A percentile compares a stretch with the other conserved stretches of the same genome.
These are phyloP conservation scores for Phytopythium ostracodes DNA, from an alignment of 352 stramenopile species.

Conservation along the genomic window DNA sequence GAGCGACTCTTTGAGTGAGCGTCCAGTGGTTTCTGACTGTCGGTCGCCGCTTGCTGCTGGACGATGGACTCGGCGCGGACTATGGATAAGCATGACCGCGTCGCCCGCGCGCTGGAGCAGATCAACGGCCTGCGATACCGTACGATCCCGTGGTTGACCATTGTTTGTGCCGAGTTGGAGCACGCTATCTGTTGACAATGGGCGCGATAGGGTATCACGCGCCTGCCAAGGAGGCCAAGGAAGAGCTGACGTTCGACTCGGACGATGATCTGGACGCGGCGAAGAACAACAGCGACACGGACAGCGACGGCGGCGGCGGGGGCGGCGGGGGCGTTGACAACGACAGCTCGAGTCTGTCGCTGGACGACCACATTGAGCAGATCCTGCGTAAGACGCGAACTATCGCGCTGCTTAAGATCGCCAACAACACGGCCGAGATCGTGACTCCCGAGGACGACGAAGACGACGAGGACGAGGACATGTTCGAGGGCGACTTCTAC, in stretches of 20 bases:
- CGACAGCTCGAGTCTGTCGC: conserved; percentile 18
- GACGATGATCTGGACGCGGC: conserved; percentile 20
- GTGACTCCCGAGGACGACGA: conserved; percentile 37
- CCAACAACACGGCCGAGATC: conserved; percentile 65
- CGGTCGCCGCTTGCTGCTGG: not conserved
- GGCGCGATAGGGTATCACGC: conserved; percentile 40
- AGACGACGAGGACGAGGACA: conserved; percentile 33
- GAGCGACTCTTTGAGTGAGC: not conserved
- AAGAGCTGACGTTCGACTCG: conserved; percentile 39
- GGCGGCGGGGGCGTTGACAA: too few species aligned
- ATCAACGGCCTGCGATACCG: conserved; percentile 67
- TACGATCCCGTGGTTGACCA: conserved; percentile 15
- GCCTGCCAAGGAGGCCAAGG: conserved; percentile 30
- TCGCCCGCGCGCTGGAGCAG: conserved; percentile 60
- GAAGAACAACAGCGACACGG: conserved; percentile 6
- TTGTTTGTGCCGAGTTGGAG: not conserved
- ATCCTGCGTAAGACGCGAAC: conserved; percentile 62
- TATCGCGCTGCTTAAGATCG: conserved; percentile 65
- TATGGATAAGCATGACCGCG: conserved; percentile 50
- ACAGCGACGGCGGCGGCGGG: conserved; percentile 7
- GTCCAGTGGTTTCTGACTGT: not conserved
- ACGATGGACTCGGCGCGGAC: conserved; percentile 14
- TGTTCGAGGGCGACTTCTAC: conserved; percentile 21
- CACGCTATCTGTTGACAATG: not conserved
- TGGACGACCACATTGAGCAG: conserved; percentile 69